phyloP scores from a whole-genome alignment of 768 basidiomycete genomes.

The Leccinum rimulosum region DNA sequence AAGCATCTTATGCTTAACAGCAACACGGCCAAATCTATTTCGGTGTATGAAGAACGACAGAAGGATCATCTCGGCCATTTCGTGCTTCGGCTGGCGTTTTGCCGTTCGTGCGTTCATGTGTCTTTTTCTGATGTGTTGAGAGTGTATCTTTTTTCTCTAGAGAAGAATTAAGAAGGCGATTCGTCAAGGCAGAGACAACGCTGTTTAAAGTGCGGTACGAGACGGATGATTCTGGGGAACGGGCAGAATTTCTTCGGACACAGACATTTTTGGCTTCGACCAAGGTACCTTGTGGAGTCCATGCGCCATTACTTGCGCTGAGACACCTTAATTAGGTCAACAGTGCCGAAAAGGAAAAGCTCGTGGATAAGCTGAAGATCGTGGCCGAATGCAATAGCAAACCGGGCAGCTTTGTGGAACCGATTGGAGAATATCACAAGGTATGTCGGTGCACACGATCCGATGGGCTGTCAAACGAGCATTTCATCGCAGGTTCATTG shows the following conservation, averaged over 20 bases:
- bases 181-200: constrained; percentile 84
- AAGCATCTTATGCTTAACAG: constrained; percentile 75
- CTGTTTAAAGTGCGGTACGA: constrained; percentile 85
- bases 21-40: constrained; percentile 40
- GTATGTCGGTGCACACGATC: constrained; percentile 35
- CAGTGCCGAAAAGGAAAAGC: constrained; percentile 49
- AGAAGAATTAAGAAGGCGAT: constrained; percentile 85
- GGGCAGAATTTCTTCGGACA: constrained; percentile 60
- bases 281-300: constrained; percentile 39
- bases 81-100: constrained; percentile 91
- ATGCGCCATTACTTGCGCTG: neutral
- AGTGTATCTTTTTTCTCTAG: constrained; percentile 39
- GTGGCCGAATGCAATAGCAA: constrained; percentile 25
- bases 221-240: constrained; percentile 52
- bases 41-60: constrained; percentile 60
- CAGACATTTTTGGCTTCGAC: constrained; percentile 62
- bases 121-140: neutral
- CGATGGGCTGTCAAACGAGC: neutral
- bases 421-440: constrained; percentile 59
- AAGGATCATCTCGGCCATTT: constrained; percentile 92
- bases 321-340: constrained; percentile 46
- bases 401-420: neutral
- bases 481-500: constrained; percentile 74
- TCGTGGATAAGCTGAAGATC: constrained; percentile 45
- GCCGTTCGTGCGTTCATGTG: constrained; percentile 74